A percentile compares a stretch with the other conserved stretches of the same genome.
phyloP scores from a whole-genome alignment of 768 basidiomycete genomes.

The Fibroporia radiculosa region DNA sequence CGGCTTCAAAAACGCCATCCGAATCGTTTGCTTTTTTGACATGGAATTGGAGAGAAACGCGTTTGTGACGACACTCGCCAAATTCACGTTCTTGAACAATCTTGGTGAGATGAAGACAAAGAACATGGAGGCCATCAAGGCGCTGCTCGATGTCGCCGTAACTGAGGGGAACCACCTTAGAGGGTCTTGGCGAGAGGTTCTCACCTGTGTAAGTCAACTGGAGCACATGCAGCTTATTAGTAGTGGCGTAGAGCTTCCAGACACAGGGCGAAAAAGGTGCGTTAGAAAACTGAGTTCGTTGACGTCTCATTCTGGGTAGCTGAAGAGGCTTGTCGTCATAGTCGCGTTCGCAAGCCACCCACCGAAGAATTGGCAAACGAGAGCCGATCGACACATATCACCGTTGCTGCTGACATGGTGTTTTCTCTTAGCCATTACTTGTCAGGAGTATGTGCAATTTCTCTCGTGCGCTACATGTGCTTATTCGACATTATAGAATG shows the following conservation, averaged over 20 bases:
- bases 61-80: slow-evolving; percentile 91
- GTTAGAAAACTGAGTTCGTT: too few relatives aligned
- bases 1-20: slow-evolving; percentile 95
- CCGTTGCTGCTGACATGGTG: slow-evolving; percentile 98
- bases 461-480: neutral
- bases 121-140: slow-evolving; percentile 98
- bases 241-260: slow-evolving; percentile 79
- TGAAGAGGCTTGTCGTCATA: slow-evolving; percentile 12
- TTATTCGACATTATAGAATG: slow-evolving; percentile 46
- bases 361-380: slow-evolving; percentile 95
- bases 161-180: slow-evolving; percentile 96
- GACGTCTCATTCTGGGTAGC: slow-evolving; percentile 24
- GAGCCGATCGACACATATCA: slow-evolving; percentile 95
- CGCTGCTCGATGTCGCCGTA: slow-evolving; percentile 88
- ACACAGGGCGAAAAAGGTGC: slow-evolving; percentile 72
- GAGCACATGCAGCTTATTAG: slow-evolving; percentile 98
- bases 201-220: slow-evolving; percentile 95
- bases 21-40: slow-evolving; percentile 94
- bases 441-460: slow-evolving; percentile 79
- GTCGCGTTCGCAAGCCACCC: slow-evolving; percentile 47
- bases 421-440: slow-evolving; percentile 94
- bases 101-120: slow-evolving; percentile 98
- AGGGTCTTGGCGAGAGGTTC: slow-evolving; percentile 92
- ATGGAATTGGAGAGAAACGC: slow-evolving; percentile 97
- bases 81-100: slow-evolving; percentile 97